These are phyloP conservation scores for Zygoascus biomembranicola DNA, from an alignment of 805 yeast species.

Conservation along the genomic window DNA sequence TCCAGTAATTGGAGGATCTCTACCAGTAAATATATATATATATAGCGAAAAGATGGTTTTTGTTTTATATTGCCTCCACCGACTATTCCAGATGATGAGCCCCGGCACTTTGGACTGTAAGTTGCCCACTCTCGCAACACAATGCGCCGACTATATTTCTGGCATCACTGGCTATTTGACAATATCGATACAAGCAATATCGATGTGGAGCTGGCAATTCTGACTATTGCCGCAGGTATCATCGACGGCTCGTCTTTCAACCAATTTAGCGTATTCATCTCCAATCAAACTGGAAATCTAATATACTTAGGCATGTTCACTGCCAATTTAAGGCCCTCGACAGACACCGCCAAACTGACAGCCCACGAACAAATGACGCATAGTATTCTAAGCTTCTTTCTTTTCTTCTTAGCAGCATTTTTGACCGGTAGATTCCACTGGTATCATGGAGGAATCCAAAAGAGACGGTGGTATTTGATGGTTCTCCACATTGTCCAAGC, in stretches of 20 bases:
- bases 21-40: too few relatives aligned
- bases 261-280: background rate
- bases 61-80: too few relatives aligned
- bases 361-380: background rate
- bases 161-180: background rate
- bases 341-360: background rate
- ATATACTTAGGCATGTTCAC: background rate
- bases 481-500: background rate
- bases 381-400: background rate
- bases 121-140: background rate
- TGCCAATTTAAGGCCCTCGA: background rate
- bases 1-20: too few relatives aligned
- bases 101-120: background rate
- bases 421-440: background rate
- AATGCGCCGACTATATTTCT: background rate
- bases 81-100: too few relatives aligned
- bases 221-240: background rate
- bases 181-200: background rate
- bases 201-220: background rate
- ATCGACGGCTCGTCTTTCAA: slow-evolving; percentile 1
- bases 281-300: slow-evolving; percentile 3
- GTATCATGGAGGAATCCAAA: background rate
- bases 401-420: background rate
- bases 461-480: slow-evolving; percentile 1
- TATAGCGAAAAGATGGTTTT: too few relatives aligned